Percentiles rank a stretch among this genome's conserved stretches.
These are phyloP conservation scores for Solanum clarkiae DNA, from an alignment of 257 asterid genomes.

Conservation along the genomic window DNA sequence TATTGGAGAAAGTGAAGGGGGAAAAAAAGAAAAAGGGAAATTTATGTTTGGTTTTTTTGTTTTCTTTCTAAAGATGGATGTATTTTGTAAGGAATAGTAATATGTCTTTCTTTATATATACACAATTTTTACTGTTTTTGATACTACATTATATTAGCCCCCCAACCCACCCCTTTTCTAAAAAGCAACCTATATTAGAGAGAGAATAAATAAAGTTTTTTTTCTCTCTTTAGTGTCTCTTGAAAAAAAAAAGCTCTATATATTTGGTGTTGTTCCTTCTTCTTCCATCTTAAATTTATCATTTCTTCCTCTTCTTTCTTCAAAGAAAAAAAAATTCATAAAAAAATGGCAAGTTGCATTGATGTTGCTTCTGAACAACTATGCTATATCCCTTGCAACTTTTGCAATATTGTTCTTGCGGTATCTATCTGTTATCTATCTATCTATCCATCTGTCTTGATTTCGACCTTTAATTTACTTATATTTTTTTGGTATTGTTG, in stretches of 20 bases:
- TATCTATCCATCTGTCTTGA: neutral
- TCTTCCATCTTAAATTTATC: neutral
- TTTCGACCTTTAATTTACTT: neutral
- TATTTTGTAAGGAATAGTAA: neutral
- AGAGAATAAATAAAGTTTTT: conserved; percentile 4
- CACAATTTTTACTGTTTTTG: conserved; percentile 11
- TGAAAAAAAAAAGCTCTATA: neutral
- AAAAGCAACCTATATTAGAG: conserved; percentile 6
- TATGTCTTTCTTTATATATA: conserved; percentile 9
- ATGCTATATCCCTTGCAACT: conserved; percentile 89
- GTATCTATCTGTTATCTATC: conserved; percentile 14
- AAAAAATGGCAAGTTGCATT: conserved; percentile 29
- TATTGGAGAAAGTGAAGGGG: neutral
- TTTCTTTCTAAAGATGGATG: neutral
- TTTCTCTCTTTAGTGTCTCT: neutral
- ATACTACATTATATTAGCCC: conserved; percentile 7
- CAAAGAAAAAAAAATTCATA: neutral
- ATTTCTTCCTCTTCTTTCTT: neutral
- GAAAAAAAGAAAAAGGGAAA: neutral
- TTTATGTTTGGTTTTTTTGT: neutral
- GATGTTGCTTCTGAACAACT: conserved; percentile 58
- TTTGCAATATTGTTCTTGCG: conserved; percentile 89
- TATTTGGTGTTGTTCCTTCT: neutral
- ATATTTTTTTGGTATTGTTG: neutral
- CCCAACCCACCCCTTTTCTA: neutral